A percentile compares a stretch with the other conserved stretches of the same genome.
phyloP scores from a whole-genome alignment of 192 early-diverging fungal genomes.

The Backusella australiensis region DNA sequence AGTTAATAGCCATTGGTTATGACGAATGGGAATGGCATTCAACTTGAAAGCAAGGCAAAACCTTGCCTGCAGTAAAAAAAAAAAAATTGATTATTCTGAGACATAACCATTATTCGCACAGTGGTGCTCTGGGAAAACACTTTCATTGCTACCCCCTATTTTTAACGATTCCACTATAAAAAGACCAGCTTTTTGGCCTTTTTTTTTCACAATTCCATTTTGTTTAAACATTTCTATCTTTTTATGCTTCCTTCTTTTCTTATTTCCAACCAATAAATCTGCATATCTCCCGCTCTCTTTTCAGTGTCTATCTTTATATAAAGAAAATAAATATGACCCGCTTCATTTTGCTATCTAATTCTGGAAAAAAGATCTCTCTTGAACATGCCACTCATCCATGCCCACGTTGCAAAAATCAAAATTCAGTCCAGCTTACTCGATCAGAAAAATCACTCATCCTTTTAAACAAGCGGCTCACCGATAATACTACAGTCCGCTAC shows the following conservation, averaged over 20 bases:
- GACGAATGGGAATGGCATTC: not conserved
- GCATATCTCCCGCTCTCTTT: not conserved
- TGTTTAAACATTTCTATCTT: not conserved
- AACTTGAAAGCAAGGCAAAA: not conserved
- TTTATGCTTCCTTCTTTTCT: not conserved
- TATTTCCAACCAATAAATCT: not conserved
- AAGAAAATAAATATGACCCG: not conserved
- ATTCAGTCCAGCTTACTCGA: conserved; percentile 34
- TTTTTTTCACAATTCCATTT: not conserved
- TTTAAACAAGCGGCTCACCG: conserved; percentile 31
- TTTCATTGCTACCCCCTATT: not conserved
- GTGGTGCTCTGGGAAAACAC: not conserved
- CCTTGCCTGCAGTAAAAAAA: not conserved
- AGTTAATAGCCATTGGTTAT: not conserved
- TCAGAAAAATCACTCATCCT: conserved; percentile 32
- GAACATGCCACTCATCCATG: conserved; percentile 35
- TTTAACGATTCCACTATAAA: not conserved
- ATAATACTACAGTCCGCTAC: conserved; percentile 31
- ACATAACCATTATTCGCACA: not conserved
- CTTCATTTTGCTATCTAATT: conserved; percentile 10
- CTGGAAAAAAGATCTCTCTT: conserved; percentile 32
- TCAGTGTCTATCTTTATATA: not conserved
- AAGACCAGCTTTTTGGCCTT: not conserved
- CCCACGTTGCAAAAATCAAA: conserved; percentile 34
- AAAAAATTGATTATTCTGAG: not conserved